These are phyloP conservation scores for Aureobasidium pullulans DNA, from an alignment of 2,329 filamentous ascomycete genomes.

Conservation along the genomic window DNA sequence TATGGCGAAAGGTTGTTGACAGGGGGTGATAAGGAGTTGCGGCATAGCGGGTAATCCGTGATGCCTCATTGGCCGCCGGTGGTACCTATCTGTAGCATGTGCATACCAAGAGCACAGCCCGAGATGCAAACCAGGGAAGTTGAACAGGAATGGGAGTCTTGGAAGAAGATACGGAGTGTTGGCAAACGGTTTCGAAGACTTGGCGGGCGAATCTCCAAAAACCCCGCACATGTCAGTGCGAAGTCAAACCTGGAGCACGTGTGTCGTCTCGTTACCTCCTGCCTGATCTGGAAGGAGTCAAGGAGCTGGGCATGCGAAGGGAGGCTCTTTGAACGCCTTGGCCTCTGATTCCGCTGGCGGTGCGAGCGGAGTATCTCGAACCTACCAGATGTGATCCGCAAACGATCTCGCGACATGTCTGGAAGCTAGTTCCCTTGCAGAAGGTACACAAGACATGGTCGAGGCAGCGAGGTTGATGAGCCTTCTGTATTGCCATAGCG, in stretches of 20 bases:
- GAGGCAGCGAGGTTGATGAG: no score
- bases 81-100: neutral
- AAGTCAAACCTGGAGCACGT: neutral
- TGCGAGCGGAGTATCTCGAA: neutral
- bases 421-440: no score
- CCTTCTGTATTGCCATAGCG: no score
- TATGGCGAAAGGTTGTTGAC: neutral
- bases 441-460: no score
- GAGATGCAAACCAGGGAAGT: no score
- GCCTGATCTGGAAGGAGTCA: neutral
- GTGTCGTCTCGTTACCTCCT: neutral
- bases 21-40: neutral
- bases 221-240: neutral
- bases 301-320: neutral
- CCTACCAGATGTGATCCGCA: no score
- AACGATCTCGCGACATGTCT: no score
- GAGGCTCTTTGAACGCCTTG: neutral
- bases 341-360: neutral
- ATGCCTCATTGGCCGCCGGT: neutral
- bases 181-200: neutral
- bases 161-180: neutral
- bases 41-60: neutral
- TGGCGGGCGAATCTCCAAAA: neutral
- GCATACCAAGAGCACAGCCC: slow-evolving; percentile 7
- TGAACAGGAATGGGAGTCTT: neutral